A percentile compares a stretch with the other conserved stretches of the same genome.
Evolutionary conservation across 2,329 filamentous ascomycete genomes (phyloP).

Genomic region (Venturia oleaginea): DNA sequence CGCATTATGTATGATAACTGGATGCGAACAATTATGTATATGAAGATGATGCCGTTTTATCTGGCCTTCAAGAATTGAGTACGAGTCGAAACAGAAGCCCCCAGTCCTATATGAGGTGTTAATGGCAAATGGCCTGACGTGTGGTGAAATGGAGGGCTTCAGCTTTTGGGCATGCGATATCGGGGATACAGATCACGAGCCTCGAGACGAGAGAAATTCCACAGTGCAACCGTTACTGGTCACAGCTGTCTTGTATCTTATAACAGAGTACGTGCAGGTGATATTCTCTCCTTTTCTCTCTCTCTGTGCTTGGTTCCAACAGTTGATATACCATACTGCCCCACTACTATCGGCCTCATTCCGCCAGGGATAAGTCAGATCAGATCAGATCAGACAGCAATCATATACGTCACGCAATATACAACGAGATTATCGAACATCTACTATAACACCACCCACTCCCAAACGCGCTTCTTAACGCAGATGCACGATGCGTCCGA

Average conservation of each 20-base stretch:
- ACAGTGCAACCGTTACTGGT: not conserved
- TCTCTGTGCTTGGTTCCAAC: no score
- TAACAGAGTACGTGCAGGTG: not conserved
- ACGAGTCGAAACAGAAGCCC: no score
- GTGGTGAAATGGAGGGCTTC: not conserved
- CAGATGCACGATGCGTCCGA: conserved; percentile 7
- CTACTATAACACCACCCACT: not conserved
- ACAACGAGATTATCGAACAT: not conserved
- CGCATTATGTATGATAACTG: not conserved
- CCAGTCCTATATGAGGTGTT: no score
- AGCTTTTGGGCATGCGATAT: not conserved
- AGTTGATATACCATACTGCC: not conserved
- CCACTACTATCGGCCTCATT: not conserved
- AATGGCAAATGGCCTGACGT: not conserved
- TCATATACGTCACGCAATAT: not conserved
- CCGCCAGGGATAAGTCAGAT: not conserved
- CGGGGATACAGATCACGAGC: not conserved
- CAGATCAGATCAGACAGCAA: not conserved
- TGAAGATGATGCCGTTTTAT: not conserved
- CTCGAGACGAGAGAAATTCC: not conserved
- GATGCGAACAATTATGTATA: not conserved
- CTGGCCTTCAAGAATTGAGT: no score
- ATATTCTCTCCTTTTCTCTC: not conserved
- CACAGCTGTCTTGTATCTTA: not conserved
- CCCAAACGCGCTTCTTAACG: not conserved